Base-by-base conservation (phyloP, 2,329 filamentous ascomycete genomes). In the Lojkania enalia region DNA sequence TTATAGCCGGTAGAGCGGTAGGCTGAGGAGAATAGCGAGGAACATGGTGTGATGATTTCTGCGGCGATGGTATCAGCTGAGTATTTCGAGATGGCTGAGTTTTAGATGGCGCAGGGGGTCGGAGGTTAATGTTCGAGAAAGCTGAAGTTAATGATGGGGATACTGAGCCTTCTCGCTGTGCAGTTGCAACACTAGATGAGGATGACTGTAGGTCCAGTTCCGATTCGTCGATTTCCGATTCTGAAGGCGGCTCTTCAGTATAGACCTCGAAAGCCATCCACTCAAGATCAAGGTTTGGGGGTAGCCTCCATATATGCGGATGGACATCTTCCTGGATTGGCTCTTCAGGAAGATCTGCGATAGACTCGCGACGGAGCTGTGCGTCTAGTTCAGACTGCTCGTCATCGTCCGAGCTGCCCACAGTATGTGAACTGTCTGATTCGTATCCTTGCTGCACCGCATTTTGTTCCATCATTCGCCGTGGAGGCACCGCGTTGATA, bases 211-310 rank as follows among this genome's bases (percentile, higher is more conserved):
- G 11, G 20, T 62, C 55, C 2, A 55, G 19, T 30, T 66, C 63
- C 6, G 57, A 60, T 18, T 70, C 67, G 29, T 72, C 64, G 25
- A 77, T 71, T 29, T 82, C 79, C 0, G 78, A 77, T 30, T 81
- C 79, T 0, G 80, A 80, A 1, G 77, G 74, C 2, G 83, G 77
- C 20, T 77, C 74, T 57, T 88, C 84, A 13, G 82, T 80, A 63
- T 86, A 94, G 1, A 96, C 88, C 64, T 96, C 90, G 13, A 96
- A 82, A 0, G 91, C 91, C 53, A 96, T 81, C 91, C 91, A 96
- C 68, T 95, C 91, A 0, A 87, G 84, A 55, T 96, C 91, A 0
- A 96, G 75, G 48, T 90, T 86, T 1, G 78, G 76, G 0, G 90
- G 89, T 2, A 95, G 73, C 9, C 75, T 74, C 79, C 83, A 86